A percentile compares a stretch with the other conserved stretches of the same genome.
These are phyloP conservation scores for Halophytophthora polymorphica DNA, from an alignment of 352 stramenopile species.

Conservation along the genomic window DNA sequence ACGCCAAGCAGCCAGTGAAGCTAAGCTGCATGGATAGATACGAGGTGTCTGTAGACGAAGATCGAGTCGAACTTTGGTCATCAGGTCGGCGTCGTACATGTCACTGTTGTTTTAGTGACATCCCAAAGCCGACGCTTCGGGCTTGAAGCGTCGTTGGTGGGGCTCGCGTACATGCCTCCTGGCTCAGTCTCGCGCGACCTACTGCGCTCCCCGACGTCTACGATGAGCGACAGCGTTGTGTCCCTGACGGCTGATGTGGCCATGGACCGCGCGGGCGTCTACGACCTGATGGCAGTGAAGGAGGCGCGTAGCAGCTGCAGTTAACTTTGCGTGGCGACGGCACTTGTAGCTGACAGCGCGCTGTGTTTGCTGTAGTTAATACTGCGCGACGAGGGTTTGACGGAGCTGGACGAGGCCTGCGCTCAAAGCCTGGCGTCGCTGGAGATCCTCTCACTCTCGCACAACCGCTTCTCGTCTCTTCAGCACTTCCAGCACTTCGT, in stretches of 20 bases:
- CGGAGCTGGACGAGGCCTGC: conserved; percentile 45
- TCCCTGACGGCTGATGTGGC: conserved; percentile 48
- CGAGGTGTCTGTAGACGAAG: no score
- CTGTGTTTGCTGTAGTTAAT: conserved; percentile 44
- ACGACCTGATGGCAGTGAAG: conserved; percentile 59
- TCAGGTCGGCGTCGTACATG: no score
- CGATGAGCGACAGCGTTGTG: conserved; percentile 1
- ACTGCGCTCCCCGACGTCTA: neutral
- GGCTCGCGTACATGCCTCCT: no score
- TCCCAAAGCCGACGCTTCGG: conserved; percentile 10
- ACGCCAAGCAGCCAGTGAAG: no score
- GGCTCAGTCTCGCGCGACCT: no score
- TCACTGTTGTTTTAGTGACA: no score
- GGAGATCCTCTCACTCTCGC: conserved; percentile 80
- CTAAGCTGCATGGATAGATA: no score
- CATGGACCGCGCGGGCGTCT: conserved; percentile 52
- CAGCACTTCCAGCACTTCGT: conserved; percentile 62
- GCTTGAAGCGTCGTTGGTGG: conserved; percentile 33
- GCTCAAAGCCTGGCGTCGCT: conserved; percentile 54
- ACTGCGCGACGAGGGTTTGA: conserved; percentile 58
- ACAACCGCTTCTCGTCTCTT: conserved; percentile 65
- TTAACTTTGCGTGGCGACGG: conserved; percentile 1
- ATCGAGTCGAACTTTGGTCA: no score
- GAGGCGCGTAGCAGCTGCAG: conserved; percentile 33
- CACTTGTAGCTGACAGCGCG: neutral